Conservation (phyloP, 495 filamentous ascomycete genomes). For the Penicillium alfredii region DNA sequence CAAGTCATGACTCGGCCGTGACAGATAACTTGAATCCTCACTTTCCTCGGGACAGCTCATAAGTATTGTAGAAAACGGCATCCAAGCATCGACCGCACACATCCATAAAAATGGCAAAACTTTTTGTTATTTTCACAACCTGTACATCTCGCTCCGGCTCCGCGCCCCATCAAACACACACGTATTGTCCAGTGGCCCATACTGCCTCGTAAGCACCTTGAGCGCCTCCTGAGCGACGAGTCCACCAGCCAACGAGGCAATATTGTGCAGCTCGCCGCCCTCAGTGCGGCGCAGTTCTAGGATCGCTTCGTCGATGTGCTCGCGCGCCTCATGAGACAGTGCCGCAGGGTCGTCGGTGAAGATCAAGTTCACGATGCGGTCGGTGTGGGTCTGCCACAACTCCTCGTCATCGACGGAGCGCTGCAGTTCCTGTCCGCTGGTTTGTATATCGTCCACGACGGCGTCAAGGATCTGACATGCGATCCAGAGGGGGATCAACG, state of each 20-base stretch:
- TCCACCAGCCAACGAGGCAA: slow-evolving; percentile 83
- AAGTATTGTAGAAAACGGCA: too few species aligned
- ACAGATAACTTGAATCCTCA: too few species aligned
- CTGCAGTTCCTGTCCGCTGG: slow-evolving; percentile 7
- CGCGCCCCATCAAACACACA: slow-evolving; percentile 87
- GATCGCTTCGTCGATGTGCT: slow-evolving; percentile 47
- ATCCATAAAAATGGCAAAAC: too few species aligned
- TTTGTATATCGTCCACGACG: slow-evolving; percentile 40
- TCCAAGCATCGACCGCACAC: too few species aligned
- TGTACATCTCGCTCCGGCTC: slow-evolving; percentile 67
- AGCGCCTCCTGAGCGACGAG: slow-evolving; percentile 94
- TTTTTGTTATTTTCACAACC: too few species aligned
- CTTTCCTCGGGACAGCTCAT: too few species aligned
- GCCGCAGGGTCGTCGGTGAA: slow-evolving; percentile 46
- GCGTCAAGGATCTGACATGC: slow-evolving; percentile 62
- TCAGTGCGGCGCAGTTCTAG: slow-evolving; percentile 68
- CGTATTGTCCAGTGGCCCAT: slow-evolving; percentile 89
- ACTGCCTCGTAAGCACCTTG: slow-evolving; percentile 94
- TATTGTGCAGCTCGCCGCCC: slow-evolving; percentile 89
- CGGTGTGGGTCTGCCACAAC: slow-evolving; percentile 37
- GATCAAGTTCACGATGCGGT: slow-evolving; percentile 36
- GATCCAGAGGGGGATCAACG: slow-evolving; percentile 72
- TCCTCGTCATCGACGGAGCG: slow-evolving; percentile 31
- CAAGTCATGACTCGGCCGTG: too few species aligned
- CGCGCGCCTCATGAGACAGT: slow-evolving; percentile 27